Percentiles rank a stretch among this genome's conserved stretches.
These are phyloP conservation scores for Aureobasidium subglaciale DNA, from an alignment of 2,329 filamentous ascomycete genomes.

Conservation along the genomic window DNA sequence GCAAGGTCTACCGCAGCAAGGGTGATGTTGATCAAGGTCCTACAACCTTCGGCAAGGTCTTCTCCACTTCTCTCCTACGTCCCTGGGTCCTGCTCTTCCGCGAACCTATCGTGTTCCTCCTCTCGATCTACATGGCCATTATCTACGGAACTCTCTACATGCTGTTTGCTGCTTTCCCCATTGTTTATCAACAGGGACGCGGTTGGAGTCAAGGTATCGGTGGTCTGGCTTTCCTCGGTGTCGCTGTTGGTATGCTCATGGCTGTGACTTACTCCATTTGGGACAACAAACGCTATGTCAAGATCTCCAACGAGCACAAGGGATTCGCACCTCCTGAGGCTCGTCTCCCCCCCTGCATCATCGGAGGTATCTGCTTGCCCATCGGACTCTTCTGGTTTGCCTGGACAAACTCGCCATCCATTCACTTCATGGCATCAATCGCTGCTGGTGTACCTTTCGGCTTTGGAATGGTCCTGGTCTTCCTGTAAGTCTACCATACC, in stretches of 20 bases:
- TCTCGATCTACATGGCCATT: conserved; percentile 60
- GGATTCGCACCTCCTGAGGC: conserved; percentile 60
- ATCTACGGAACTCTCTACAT: conserved; percentile 45
- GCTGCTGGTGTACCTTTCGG: conserved; percentile 48
- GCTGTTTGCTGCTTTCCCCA: conserved; percentile 43
- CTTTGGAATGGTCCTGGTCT: conserved; percentile 58
- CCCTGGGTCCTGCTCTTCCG: conserved; percentile 64
- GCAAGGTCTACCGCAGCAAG: conserved; percentile 50
- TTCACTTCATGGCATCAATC: conserved; percentile 52
- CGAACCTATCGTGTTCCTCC: conserved; percentile 61
- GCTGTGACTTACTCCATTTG: conserved; percentile 50
- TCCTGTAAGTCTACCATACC: conserved; percentile 41
- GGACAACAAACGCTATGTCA: conserved; percentile 48
- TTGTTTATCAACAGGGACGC: conserved; percentile 56
- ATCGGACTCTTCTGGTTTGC: conserved; percentile 62
- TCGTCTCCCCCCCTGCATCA: conserved; percentile 53
- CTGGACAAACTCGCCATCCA: conserved; percentile 53
- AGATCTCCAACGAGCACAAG: conserved; percentile 37
- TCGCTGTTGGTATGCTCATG: conserved; percentile 58
- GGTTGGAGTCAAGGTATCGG: conserved; percentile 55
- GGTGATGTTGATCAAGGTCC: conserved; percentile 33
- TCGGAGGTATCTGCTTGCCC: conserved; percentile 57
- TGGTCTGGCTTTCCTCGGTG: conserved; percentile 61
- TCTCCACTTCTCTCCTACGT: conserved; percentile 52
- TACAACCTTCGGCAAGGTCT: conserved; percentile 32